Percentiles rank a stretch among this genome's conserved stretches.
Evolutionary conservation across 345 rosid species (phyloP).

Genomic region (Viola odorata): DNA sequence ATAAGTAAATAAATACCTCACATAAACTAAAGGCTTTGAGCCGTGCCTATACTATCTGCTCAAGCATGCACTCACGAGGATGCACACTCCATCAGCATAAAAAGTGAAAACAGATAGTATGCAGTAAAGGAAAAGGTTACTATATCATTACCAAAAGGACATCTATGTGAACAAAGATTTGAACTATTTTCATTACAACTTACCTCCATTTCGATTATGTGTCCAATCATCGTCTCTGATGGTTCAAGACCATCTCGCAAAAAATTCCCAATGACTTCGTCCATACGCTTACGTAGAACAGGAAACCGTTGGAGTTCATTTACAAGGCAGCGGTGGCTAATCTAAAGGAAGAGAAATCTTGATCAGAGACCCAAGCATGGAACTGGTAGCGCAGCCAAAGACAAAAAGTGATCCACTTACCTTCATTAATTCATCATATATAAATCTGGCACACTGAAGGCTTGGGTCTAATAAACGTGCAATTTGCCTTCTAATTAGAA

Average conservation of each 20-base stretch:
- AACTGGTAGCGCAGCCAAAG: not conserved
- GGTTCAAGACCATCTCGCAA: slow-evolving; percentile 91
- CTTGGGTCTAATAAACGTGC: slow-evolving; percentile 90
- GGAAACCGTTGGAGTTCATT: slow-evolving; percentile 82
- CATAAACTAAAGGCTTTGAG: too few species aligned
- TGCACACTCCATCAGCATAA: too few species aligned
- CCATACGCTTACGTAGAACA: slow-evolving; percentile 81
- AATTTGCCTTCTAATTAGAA: slow-evolving; percentile 88
- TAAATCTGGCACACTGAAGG: slow-evolving; percentile 95
- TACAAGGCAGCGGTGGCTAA: slow-evolving; percentile 76
- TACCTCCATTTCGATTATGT: slow-evolving; percentile 94
- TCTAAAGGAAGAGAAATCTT: slow-evolving; percentile 40
- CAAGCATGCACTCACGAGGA: too few species aligned
- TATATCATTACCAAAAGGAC: not conserved
- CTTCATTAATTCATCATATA: slow-evolving; percentile 86
- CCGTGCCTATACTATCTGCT: too few species aligned
- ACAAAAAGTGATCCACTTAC: slow-evolving; percentile 24
- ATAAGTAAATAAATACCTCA: too few species aligned
- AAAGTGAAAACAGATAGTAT: too few species aligned
- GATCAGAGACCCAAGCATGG: not conserved
- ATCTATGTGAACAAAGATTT: not conserved
- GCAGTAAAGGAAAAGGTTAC: too few species aligned
- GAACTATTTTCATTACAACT: not conserved
- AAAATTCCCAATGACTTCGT: slow-evolving; percentile 84
- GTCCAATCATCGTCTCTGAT: slow-evolving; percentile 85